phyloP scores from a whole-genome alignment of 441 rosid genomes.

The Adansonia rubrostipa region DNA sequence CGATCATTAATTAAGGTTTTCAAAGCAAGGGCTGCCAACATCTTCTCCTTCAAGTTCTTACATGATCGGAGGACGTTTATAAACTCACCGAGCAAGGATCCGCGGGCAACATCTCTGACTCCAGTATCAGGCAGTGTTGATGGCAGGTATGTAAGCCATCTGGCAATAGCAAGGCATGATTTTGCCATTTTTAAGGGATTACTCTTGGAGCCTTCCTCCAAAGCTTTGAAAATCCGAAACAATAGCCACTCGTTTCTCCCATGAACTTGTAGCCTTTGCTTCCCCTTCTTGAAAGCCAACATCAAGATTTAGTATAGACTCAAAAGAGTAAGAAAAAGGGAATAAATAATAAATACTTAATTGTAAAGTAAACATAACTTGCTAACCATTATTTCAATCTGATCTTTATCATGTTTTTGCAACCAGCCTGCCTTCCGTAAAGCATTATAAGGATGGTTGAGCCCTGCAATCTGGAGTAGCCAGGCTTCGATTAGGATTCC shows the following conservation, averaged over 20 bases:
- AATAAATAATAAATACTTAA: background rate
- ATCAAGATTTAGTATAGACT: background rate
- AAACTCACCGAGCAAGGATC: slow-evolving; percentile 58
- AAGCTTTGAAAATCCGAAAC: slow-evolving; percentile 62
- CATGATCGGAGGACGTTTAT: slow-evolving; percentile 67
- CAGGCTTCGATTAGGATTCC: slow-evolving; percentile 57
- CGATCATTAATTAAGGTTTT: slow-evolving; percentile 57
- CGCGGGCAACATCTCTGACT: slow-evolving; percentile 44
- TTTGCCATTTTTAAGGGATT: slow-evolving; percentile 61
- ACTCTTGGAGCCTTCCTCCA: slow-evolving; percentile 65
- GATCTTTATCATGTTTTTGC: slow-evolving; percentile 36
- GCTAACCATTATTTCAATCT: slow-evolving; percentile 49
- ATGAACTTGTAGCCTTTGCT: slow-evolving; percentile 52
- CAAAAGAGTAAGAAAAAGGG: background rate
- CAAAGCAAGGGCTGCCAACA: slow-evolving; percentile 61
- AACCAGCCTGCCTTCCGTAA: slow-evolving; percentile 45
- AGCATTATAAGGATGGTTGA: slow-evolving; percentile 54
- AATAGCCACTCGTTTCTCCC: slow-evolving; percentile 66
- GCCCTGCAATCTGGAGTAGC: slow-evolving; percentile 65
- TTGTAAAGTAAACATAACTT: background rate
- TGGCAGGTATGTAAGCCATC: slow-evolving; percentile 67
- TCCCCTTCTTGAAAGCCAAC: slow-evolving; percentile 48
- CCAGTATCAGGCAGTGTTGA: slow-evolving; percentile 65
- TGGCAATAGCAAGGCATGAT: slow-evolving; percentile 57
- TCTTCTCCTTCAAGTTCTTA: slow-evolving; percentile 64